Base-by-base conservation (phyloP, 257 asterid species). In the Fraxinus cuspidata region DNA sequence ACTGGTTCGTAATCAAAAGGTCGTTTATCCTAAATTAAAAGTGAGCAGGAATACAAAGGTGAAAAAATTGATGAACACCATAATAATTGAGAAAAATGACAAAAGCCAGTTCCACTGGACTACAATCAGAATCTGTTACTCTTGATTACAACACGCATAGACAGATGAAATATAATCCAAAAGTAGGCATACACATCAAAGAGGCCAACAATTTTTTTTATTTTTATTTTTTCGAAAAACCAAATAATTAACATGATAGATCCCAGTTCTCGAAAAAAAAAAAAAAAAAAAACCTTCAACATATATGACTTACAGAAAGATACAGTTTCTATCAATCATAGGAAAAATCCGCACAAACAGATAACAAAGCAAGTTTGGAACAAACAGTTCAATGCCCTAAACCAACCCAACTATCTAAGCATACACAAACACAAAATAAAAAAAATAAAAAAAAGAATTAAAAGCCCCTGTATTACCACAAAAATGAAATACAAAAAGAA, bases 241-340 rank as follows among this genome's bases (percentile, higher is more conserved):
- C 7, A 21, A 3, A 51, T 29, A 74, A 53, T 44, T 37, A 19
- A 77, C 49, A 70, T 77, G 51, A 84, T 65, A 71, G 31, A 51
- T 13, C 75, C 32, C 44, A 72, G 35, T 78, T 35, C 42, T 34
- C 1, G 49, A n/a, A 11, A 28, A 68, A 77, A 27, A 60, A 37
- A 72, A 56, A 0, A 0, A 71, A 12, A 32, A 72, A 35, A 69
- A 40, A 10, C 71, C 70, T 70, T 31, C 73, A 53, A 71, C 2
- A 18, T 18, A 15, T 47, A 16, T 4, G n/a, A 51, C 25, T 18
- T 5, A 51, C 63, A 18, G 7, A 51, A 19, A 53, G 29, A 21
- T 23, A 56, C 65, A 56, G 28, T 19, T 4, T 5, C 19, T 1
- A 77, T 47, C 71, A 49, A 60, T 23, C 70, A 47, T 47, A 66